Conservation (phyloP, 192 early-diverging fungal genomes). For the Cladochytrium replicatum region DNA sequence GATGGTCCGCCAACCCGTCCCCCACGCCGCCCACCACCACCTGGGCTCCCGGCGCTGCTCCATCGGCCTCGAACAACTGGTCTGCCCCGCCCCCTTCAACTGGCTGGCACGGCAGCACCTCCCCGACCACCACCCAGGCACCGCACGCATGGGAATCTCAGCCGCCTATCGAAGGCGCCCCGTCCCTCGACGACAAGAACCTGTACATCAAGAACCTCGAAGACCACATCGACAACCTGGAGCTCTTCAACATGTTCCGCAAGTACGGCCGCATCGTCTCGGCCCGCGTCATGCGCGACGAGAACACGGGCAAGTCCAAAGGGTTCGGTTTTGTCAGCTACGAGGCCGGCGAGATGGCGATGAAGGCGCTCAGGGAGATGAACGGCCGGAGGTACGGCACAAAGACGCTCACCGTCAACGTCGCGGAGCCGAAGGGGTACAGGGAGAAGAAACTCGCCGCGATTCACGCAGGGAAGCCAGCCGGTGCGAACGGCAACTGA, state of each 20-base stretch:
- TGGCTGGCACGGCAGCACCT: conserved; percentile 5
- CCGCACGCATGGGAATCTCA: background rate
- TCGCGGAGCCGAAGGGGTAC: conserved; percentile 42
- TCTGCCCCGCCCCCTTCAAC: background rate
- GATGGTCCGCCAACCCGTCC: background rate
- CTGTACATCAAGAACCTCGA: conserved; percentile 44
- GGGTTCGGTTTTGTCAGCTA: conserved; percentile 43
- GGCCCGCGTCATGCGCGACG: conserved; percentile 43
- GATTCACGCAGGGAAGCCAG: conserved; percentile 22
- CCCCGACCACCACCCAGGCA: conserved; percentile 2
- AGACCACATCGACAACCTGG: conserved; percentile 28
- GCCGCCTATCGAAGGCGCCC: background rate
- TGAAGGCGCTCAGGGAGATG: conserved; percentile 24
- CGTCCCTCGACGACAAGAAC: conserved; percentile 27
- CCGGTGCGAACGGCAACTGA: too few relatives aligned
- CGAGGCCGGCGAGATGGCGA: conserved; percentile 22
- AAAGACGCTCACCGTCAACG: conserved; percentile 34
- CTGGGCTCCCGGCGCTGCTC: background rate
- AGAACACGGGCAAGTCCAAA: conserved; percentile 26
- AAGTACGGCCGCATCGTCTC: conserved; percentile 31
- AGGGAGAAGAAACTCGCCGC: conserved; percentile 27
- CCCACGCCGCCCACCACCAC: background rate
- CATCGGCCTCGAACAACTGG: background rate
- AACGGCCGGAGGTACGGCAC: conserved; percentile 21
- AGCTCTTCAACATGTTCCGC: conserved; percentile 34